These are phyloP conservation scores for Didymellaceae sp. DNA, from an alignment of 2,329 filamentous ascomycete genomes.

Conservation along the genomic window DNA sequence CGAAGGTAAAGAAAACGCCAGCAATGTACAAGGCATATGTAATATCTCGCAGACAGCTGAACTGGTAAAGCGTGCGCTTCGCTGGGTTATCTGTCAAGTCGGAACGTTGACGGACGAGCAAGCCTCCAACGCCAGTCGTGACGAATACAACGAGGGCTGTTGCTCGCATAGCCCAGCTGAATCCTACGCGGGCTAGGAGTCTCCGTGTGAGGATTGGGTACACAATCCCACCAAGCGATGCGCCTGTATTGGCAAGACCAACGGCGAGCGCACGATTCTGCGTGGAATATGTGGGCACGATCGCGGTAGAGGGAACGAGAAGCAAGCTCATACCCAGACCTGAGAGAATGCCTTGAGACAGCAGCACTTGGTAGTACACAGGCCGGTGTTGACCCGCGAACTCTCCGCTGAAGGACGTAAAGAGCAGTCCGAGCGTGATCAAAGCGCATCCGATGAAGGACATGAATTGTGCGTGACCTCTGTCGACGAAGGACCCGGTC, in stretches of 20 bases:
- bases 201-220: conserved; percentile 60
- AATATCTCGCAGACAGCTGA: conserved; percentile 15
- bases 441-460: conserved; percentile 45
- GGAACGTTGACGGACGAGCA: conserved; percentile 15
- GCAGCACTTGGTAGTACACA: conserved; percentile 53
- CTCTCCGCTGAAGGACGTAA: conserved; percentile 56
- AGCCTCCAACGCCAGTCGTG: conserved; percentile 56
- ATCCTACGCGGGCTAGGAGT: conserved; percentile 62
- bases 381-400: conserved; percentile 8
- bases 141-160: conserved; percentile 63
- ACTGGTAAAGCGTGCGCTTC: conserved; percentile 19
- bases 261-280: conserved; percentile 61
- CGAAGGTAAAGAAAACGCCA: conserved; percentile 26
- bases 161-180: conserved; percentile 67
- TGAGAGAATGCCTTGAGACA: conserved; percentile 30
- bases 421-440: conserved; percentile 54
- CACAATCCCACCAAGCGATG: conserved; percentile 53
- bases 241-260: conserved; percentile 54
- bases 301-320: conserved; percentile 22
- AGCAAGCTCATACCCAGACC: conserved; percentile 26
- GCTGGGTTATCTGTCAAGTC: conserved; percentile 19
- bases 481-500: conserved; percentile 21
- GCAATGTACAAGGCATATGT: conserved; percentile 21
- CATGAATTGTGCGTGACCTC: conserved; percentile 19
- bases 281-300: conserved; percentile 49